Evolutionary conservation across 2,329 filamentous ascomycete genomes (phyloP), one percentile per base, ranked within the genome.

Genomic region (Fusarium anguioides): DNA sequence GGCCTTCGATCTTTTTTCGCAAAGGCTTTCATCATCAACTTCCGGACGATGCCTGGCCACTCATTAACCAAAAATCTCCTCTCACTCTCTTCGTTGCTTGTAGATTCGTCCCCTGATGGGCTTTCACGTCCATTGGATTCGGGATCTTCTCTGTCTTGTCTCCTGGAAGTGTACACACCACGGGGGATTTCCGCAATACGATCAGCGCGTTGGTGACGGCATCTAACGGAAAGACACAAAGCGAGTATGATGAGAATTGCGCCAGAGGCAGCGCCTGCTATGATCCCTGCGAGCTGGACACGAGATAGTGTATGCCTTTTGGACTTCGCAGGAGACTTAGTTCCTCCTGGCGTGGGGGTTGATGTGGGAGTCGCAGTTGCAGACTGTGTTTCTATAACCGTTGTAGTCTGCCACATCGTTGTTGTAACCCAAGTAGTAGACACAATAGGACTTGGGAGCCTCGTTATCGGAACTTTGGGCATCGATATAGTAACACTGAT

Each of bases 401-500:
- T 48, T 7, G 24, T 33, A 5, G 39, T 42, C 5, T n/a, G 27
- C 8, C 10, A 41, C 21, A 33, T 14, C 1, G 39, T 37, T 10
- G n/a, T 27, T 12, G 47, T 49, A 5, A 20, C 18, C 42, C 24
- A 45, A 17, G 12, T 10, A 9, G 29, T 5, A 4, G 37, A 37
- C n/a, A n/a, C n/a, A n/a, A n/a, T n/a, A 26, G 26, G 12, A 5
- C 46, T 18, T 26, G 41, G 33, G 5, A 63, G 29, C 31, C 47
- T 58, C 20, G 51, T 39, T 33, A 47, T 57, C 8, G 24, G 20
- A 5, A 40, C n/a, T 1, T 18, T 15, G 2, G 47, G 26, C 21
- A 35, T n/a, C 4, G 63, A 54, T 12, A 40, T 40, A 12, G 51
- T 60, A 10, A 59, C 51, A 3, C 18, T 21, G 18, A 44, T 36